These are phyloP conservation scores for Chlamydomonas asymmetrica DNA, from an alignment of 139 green algal species.

Conservation along the genomic window DNA sequence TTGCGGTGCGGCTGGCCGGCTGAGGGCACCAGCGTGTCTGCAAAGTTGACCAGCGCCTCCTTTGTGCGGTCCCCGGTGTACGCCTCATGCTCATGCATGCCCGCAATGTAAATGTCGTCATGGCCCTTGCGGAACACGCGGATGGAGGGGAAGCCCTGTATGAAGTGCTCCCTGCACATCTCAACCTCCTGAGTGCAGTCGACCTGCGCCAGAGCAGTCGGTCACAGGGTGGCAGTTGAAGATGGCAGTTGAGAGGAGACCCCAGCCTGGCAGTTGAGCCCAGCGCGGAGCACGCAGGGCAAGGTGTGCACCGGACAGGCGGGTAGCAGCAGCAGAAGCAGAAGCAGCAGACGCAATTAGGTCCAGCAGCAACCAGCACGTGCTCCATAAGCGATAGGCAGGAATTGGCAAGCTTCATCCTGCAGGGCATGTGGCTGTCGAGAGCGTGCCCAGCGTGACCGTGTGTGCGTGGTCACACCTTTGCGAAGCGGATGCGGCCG, in stretches of 20 bases:
- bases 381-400: no score
- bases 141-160: conserved; percentile 95
- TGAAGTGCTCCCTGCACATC: conserved; percentile 85
- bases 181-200: conserved; percentile 88
- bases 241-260: no score
- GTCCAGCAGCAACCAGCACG: no score
- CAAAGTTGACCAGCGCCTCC: conserved; percentile 82
- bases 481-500: conserved; percentile 86
- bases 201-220: conserved; percentile 50
- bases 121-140: conserved; percentile 90
- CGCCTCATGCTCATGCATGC: conserved; percentile 46
- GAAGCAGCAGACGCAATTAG: no score
- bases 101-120: conserved; percentile 71
- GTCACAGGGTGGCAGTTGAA: background rate
- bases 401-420: no score
- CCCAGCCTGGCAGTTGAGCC: no score
- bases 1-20: conserved; percentile 70
- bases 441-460: no score
- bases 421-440: background rate
- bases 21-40: conserved; percentile 76
- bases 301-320: no score
- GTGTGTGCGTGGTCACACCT: conserved; percentile 74
- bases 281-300: background rate
- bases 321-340: no score
- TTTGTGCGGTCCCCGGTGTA: conserved; percentile 85